Evolutionary conservation across 805 yeast genomes (phyloP), one percentile per base, ranked within the genome.

Genomic region (Cyberlindnera mycetangii): DNA sequence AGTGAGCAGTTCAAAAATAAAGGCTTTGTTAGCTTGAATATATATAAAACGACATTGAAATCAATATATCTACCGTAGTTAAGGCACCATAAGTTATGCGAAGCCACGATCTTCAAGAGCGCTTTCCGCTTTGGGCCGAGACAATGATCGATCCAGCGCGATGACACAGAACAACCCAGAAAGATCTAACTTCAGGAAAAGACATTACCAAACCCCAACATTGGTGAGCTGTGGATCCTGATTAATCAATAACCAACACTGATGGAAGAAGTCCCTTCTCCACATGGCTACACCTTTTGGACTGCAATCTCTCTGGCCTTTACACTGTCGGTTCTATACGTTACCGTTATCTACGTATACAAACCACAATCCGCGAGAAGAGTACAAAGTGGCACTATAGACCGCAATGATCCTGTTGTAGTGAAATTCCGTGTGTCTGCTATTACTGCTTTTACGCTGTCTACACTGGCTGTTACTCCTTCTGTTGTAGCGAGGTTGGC

Each of bases 291-390:
- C 28, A 11, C 28, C 5, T 17, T 39, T 4, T 2, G 35, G 3
- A 39, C 41, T 1, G 60, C 66, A 3, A 38, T 57, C 9, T n/a
- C 45, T 0, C 52, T 67, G 6, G 59, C 74, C 0, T 25, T 65
- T 0, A 34, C 59, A 0, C 57, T 76, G 3, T 72, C 84, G 1
- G 43, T 65, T 11, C 62, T 71, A 3, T 80, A 78, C 55, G 83
- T 80, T 14, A 53, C 61, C 4, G 67, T 64, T 22, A 62, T 79
- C 14, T 71, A 71, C 50, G 41, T 63, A 16, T 30, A 39, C 42
- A 56, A 44, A 25, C 44, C 55, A 20, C 16, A n/a, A n/a, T 8
- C 17, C 12, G 31, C 21, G 4, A 17, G 19, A 10, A 16, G 28
- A 6, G 18, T 22, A n/a, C 19, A 14, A 4, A 28, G 39, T 17